Conservation (phyloP, 2,329 filamentous ascomycete species). For the Ceratocystis diversiconidia region DNA sequence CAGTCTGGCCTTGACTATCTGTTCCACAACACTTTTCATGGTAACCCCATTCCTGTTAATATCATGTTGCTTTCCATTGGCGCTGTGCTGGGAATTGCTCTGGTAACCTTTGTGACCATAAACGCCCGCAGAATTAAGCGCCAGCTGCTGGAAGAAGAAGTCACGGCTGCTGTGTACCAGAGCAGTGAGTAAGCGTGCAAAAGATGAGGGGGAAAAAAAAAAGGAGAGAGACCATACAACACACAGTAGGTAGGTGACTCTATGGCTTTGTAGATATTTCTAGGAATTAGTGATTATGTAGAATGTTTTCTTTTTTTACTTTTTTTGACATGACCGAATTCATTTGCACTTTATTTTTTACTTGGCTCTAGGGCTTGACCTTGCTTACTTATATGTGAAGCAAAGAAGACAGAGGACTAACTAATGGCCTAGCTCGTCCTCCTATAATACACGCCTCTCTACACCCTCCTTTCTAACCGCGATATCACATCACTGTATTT, state of each 20-base stretch:
- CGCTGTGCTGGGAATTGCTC: conserved; percentile 44
- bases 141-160: conserved; percentile 20
- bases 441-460: background rate
- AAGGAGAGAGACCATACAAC: background rate
- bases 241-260: background rate
- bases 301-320: background rate
- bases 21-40: conserved; percentile 56
- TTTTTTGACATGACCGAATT: background rate
- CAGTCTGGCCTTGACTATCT: conserved; percentile 68
- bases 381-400: background rate
- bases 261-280: background rate
- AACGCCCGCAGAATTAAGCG: conserved; percentile 27
- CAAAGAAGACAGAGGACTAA: too few species aligned
- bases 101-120: conserved; percentile 52
- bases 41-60: conserved; percentile 67
- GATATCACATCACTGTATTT: too few species aligned
- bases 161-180: conserved; percentile 15
- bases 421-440: too few species aligned
- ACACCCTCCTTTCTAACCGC: background rate
- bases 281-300: background rate
- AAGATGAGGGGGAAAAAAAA: background rate
- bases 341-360: background rate
- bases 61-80: conserved; percentile 48
- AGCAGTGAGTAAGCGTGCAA: background rate
- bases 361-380: background rate